Conservation (phyloP, 805 yeast genomes). For the Kazachstania taianensis region DNA sequence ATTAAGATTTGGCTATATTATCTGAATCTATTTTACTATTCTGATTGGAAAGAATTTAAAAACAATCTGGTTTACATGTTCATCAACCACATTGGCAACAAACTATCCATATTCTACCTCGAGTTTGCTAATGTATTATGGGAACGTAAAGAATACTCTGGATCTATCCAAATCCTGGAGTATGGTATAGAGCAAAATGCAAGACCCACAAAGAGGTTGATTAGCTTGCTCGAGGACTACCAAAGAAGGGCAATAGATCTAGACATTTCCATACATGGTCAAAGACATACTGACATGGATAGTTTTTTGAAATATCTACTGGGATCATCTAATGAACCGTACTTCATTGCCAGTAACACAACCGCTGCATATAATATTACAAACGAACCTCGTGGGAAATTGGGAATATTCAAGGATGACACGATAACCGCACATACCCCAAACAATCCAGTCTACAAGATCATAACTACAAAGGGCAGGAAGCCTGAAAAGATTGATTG, state of each 20-base stretch:
- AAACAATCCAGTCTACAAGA: slow-evolving; percentile 35
- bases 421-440: background rate
- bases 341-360: background rate
- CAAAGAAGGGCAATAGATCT: background rate
- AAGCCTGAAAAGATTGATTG: slow-evolving; percentile 48
- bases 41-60: slow-evolving; percentile 53
- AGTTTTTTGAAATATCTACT: too few species aligned
- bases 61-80: slow-evolving; percentile 65
- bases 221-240: slow-evolving; percentile 8
- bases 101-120: slow-evolving; percentile 65
- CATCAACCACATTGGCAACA: slow-evolving; percentile 58
- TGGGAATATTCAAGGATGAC: slow-evolving; percentile 33
- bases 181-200: slow-evolving; percentile 43
- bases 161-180: slow-evolving; percentile 13
- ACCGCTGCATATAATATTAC: background rate
- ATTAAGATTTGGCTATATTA: slow-evolving; percentile 75
- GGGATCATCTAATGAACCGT: background rate
- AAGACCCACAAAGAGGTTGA: slow-evolving; percentile 47
- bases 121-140: slow-evolving; percentile 48
- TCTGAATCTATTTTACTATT: slow-evolving; percentile 31
- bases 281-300: slow-evolving; percentile 2
- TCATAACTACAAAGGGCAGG: slow-evolving; percentile 47
- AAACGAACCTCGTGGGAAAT: slow-evolving; percentile 17
- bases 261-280: background rate
- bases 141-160: slow-evolving; percentile 8